Base-by-base conservation (phyloP, 106 monocot genomes). In the Phalaenopsis equestris region DNA sequence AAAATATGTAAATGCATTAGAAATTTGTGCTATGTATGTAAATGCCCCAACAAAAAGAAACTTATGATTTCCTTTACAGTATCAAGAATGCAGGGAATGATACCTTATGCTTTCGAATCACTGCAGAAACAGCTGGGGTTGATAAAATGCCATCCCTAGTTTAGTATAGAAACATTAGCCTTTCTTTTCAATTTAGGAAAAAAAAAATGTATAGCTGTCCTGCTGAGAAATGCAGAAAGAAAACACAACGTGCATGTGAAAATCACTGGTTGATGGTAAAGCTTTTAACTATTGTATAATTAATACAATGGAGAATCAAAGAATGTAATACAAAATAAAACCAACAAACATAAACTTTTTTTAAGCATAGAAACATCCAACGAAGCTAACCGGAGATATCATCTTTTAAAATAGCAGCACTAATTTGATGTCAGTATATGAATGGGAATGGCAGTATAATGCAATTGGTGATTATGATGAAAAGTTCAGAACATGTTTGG, bases 61-160 rank as follows among this genome's bases (percentile, higher is more conserved):
- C 30, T 30, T 30, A 30, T 41, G 11, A 73, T 23, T 23, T 77
- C 16, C 19, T 41, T 5, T 8, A 5, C 18, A 80, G 8, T 23
- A 65, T 42, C 73, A 61, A 81, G 73, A 43, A 15, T 8, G 11
- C 75, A 77, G 52, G 43, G 7, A 39, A 56, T 37, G 41, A 1
- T 84, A 90, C 99, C 91, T 95, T 87, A 79, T 72, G 76, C 65
- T 93, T 93, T 48, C 99, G 83, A 84, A 99, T 99, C 65, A 95
- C 93, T 75, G 95, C 99, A 64, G 99, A 99, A 81, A 99, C 99
- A 81, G 99, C 99, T 56, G 99, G 99, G 75, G 99, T 99, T 77
- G 99, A 99, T 84, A 99, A 57, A 56, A 99, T 56, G 12, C 95
- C 95, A 85, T 99, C 88, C 87, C 99, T 99, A 88, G 23, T 52